Evolutionary conservation across 768 basidiomycete species (phyloP).

Genomic region (Suillus discolor): DNA sequence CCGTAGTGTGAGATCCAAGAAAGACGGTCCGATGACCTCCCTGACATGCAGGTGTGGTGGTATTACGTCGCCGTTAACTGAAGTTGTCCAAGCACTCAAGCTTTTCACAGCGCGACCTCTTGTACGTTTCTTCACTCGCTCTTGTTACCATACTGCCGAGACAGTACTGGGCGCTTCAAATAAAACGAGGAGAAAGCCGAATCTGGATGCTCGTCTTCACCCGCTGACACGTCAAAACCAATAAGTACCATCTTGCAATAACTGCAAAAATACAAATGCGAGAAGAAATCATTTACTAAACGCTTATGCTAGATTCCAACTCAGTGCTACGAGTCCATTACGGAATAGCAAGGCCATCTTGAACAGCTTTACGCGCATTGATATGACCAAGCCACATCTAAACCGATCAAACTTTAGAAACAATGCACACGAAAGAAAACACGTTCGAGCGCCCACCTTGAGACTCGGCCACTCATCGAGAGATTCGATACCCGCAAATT

Average conservation of each 20-base stretch:
- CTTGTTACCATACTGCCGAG: background rate
- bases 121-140: background rate
- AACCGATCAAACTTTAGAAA: background rate
- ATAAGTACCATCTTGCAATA: background rate
- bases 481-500: constrained; percentile 35
- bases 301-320: background rate
- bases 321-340: background rate
- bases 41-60: background rate
- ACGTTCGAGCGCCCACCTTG: constrained; percentile 20
- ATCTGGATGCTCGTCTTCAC: background rate
- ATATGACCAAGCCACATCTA: background rate
- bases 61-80: background rate
- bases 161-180: background rate
- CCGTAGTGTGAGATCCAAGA: background rate
- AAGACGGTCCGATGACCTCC: background rate
- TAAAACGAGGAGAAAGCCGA: background rate
- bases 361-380: background rate
- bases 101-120: background rate
- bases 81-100: background rate
- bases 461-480: constrained; percentile 43
- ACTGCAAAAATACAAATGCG: background rate
- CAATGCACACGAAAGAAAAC: background rate
- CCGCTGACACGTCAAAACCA: background rate
- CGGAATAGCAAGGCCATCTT: background rate
- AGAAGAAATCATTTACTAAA: background rate